Base-by-base conservation (phyloP, 345 rosid genomes). In the Eucalyptus brandiana region DNA sequence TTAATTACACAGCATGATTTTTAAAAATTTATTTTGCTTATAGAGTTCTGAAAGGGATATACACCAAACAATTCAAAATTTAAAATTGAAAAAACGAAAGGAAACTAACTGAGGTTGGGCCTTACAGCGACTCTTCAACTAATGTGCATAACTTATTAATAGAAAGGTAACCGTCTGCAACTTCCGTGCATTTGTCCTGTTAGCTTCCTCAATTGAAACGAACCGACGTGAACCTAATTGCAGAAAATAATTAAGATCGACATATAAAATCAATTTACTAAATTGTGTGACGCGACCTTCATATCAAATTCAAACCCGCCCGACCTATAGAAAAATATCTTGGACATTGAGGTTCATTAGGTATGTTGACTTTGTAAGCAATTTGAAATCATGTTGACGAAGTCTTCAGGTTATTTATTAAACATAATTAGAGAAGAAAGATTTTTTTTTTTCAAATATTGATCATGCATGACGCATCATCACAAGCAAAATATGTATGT, bases 181-280 rank as follows among this genome's bases (percentile, higher is more conserved):
- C 37, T 30, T n/a, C 72, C 34, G 4, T 7, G 72, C 72, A 30
- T n/a, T n/a, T 65, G 37, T 65, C 72, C 72, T n/a, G 72, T 15
- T 2, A 65, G 72, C 51, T 65, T 65, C 17, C 72, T n/a, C 34
- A 65, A n/a, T 65, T 12, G 72, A 65, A n/a, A 15, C 32, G 37
- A n/a, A 14, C 5, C 19, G 72, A 12, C 37, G 8, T 12, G 72
- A 15, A 65, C 72, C 72, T 30, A 65, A 65, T 65, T 28, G 37
- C 37, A 0, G 72, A n/a, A 28, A 65, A 7, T 14, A 3, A 26
- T 30, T n/a, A n/a, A n/a, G 19, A 65, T n/a, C 4, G 34, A 17
- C 72, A 14, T 65, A 30, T n/a, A n/a, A n/a, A 65, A 65, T 30
- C 32, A 62, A 62, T 13, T 62, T 62, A 30, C 19, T n/a, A 65